Conservation (phyloP, 2,329 filamentous ascomycete species). For the Colletotrichum limetticola region DNA sequence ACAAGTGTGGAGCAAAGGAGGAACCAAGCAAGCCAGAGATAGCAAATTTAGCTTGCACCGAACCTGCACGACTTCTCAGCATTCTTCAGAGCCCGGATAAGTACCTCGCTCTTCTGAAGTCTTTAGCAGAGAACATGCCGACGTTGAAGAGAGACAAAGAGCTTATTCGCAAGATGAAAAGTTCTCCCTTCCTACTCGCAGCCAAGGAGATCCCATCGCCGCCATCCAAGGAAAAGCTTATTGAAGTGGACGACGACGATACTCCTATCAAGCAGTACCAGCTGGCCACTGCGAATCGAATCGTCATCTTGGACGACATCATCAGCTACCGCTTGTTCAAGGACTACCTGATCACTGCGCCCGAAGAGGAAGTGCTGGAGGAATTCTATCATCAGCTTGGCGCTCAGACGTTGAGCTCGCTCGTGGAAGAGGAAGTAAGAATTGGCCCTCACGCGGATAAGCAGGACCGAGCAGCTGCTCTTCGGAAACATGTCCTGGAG, state of each 20-base stretch:
- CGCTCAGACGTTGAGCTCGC: constrained; percentile 77
- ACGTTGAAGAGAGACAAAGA: constrained; percentile 81
- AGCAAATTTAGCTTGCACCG: constrained; percentile 82
- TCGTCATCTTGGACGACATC: constrained; percentile 88
- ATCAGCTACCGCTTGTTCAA: constrained; percentile 91
- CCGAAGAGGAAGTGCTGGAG: constrained; percentile 89
- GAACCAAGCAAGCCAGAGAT: constrained; percentile 91
- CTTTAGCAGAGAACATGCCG: constrained; percentile 77
- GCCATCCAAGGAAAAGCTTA: constrained; percentile 57
- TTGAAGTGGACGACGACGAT: constrained; percentile 68
- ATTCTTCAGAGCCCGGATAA: constrained; percentile 85
- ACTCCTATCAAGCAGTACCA: constrained; percentile 80
- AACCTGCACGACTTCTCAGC: constrained; percentile 84
- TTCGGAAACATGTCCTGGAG: constrained; percentile 87
- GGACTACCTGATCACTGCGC: constrained; percentile 83
- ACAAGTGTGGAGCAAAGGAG: constrained; percentile 88
- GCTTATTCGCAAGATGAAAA: constrained; percentile 80
- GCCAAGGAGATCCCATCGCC: constrained; percentile 75
- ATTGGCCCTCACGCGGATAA: constrained; percentile 75
- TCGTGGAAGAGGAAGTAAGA: constrained; percentile 81
- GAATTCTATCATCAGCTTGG: constrained; percentile 86
- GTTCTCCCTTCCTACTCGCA: constrained; percentile 81
- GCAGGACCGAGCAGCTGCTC: constrained; percentile 73
- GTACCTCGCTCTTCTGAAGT: constrained; percentile 85
- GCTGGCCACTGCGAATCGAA: constrained; percentile 75